Evolutionary conservation across 495 filamentous ascomycete genomes (phyloP).

Genomic region (Wilcoxina mikolae): DNA sequence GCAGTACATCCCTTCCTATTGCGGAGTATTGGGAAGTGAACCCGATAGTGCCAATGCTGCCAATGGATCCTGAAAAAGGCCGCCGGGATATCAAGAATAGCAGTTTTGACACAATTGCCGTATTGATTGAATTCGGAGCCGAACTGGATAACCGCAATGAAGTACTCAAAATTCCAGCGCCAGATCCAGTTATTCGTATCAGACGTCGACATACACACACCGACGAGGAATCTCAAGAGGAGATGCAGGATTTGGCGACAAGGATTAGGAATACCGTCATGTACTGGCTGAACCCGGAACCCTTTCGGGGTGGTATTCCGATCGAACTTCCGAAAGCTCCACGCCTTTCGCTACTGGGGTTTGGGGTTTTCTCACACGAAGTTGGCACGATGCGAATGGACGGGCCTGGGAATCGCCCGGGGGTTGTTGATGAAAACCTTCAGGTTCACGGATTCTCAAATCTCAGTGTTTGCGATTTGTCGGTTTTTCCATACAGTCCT

Average conservation of each 20-base stretch:
- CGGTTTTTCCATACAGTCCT: background rate
- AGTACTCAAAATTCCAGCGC: background rate
- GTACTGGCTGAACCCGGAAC: background rate
- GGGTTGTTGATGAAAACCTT: background rate
- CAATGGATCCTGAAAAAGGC: background rate
- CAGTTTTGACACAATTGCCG: background rate
- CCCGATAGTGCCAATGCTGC: background rate
- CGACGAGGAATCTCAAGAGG: background rate
- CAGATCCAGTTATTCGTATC: background rate
- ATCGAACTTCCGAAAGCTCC: background rate
- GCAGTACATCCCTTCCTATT: background rate
- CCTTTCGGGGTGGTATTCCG: background rate
- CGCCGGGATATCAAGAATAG: background rate
- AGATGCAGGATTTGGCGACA: background rate
- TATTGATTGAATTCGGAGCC: background rate
- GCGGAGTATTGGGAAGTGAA: background rate
- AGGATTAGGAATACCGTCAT: background rate
- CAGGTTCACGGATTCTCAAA: background rate
- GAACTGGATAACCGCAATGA: background rate
- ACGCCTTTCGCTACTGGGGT: background rate
- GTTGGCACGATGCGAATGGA: background rate
- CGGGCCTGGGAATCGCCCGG: background rate
- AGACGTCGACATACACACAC: background rate
- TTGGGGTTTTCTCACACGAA: background rate
- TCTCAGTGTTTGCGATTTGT: background rate